Conservation (phyloP, 2,329 filamentous ascomycete genomes). For the Penicillium sp. region DNA sequence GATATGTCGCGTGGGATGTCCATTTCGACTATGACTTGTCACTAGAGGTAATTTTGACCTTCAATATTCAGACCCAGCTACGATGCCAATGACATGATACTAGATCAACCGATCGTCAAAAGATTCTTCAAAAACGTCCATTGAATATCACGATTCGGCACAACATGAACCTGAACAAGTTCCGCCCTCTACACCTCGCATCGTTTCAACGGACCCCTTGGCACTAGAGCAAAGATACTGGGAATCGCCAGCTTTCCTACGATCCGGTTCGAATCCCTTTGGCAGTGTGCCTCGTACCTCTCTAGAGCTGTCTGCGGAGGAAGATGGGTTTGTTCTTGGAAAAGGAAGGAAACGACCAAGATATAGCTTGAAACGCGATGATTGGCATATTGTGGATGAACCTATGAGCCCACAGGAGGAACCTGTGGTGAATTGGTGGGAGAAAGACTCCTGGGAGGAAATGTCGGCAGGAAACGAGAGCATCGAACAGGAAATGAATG, state of each 20-base stretch:
- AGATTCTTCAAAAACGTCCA: not conserved
- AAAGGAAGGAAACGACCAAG: conserved; percentile 69
- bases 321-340: conserved; percentile 61
- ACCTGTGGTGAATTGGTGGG: not conserved
- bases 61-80: not conserved
- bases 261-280: conserved; percentile 68
- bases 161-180: conserved; percentile 22
- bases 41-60: conserved; percentile 35
- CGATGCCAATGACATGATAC: conserved; percentile 2
- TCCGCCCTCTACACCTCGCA: conserved; percentile 26
- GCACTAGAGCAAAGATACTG: conserved; percentile 55
- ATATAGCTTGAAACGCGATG: conserved; percentile 64
- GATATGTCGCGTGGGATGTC: conserved; percentile 59
- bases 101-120: conserved; percentile 30
- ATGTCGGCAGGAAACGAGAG: conserved; percentile 26
- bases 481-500: conserved; percentile 6
- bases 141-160: not conserved
- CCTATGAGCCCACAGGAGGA: conserved; percentile 67
- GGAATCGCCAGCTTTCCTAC: conserved; percentile 77
- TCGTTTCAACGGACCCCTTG: conserved; percentile 14
- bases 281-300: conserved; percentile 65
- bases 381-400: conserved; percentile 73
- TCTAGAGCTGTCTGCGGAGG: conserved; percentile 67
- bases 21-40: conserved; percentile 42
- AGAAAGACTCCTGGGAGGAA: conserved; percentile 28